A percentile compares a stretch with the other conserved stretches of the same genome.
These are phyloP conservation scores for Heliosperma pusillum DNA, from an alignment of 148 eudicot genomes.

Conservation along the genomic window DNA sequence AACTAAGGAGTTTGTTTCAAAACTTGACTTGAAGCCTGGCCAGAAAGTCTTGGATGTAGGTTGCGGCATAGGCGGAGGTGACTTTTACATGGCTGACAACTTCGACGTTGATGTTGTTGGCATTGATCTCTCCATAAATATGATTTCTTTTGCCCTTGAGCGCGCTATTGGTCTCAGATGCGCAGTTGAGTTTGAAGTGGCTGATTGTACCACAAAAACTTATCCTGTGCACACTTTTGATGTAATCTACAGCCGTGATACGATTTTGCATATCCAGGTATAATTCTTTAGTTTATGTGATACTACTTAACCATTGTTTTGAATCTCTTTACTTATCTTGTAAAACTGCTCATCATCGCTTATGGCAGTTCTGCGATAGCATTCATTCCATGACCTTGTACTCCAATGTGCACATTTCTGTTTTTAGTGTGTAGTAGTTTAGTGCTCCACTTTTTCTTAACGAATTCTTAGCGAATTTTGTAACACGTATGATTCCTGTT, in stretches of 20 bases:
- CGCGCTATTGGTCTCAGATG: slow-evolving; percentile 84
- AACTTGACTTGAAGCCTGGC: slow-evolving; percentile 83
- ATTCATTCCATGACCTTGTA: too few relatives aligned
- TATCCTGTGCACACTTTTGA: slow-evolving; percentile 78
- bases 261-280: slow-evolving; percentile 97
- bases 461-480: too few relatives aligned
- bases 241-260: slow-evolving; percentile 96
- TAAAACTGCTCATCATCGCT: too few relatives aligned
- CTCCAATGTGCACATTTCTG: too few relatives aligned
- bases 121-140: slow-evolving; percentile 87
- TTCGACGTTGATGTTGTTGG: slow-evolving; percentile 84
- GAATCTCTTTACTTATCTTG: too few relatives aligned
- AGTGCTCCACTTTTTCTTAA: too few relatives aligned
- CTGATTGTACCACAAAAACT: slow-evolving; percentile 89
- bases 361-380: too few relatives aligned
- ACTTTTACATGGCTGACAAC: slow-evolving; percentile 95
- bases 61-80: slow-evolving; percentile 97
- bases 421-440: too few relatives aligned
- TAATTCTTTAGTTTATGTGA: neutral
- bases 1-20: slow-evolving; percentile 84
- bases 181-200: slow-evolving; percentile 94
- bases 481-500: too few relatives aligned
- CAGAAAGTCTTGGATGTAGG: slow-evolving; percentile 96
- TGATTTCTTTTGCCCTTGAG: slow-evolving; percentile 91
- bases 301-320: too few relatives aligned